These are phyloP conservation scores for Quercus dentata DNA, from an alignment of 306 rosid species.

Conservation along the genomic window DNA sequence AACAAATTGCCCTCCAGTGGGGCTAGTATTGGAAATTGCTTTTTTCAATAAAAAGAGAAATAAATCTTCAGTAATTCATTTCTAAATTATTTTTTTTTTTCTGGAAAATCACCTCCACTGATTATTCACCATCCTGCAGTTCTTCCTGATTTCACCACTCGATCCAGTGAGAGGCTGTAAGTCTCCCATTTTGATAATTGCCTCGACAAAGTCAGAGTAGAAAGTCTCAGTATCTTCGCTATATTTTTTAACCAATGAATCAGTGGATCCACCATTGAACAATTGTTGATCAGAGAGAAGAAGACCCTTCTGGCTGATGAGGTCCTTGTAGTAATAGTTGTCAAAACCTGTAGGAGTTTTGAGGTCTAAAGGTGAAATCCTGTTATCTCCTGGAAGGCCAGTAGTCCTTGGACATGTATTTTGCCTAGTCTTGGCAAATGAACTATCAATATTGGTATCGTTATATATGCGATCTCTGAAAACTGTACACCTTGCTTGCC, in stretches of 20 bases:
- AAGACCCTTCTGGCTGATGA: conserved; percentile 52
- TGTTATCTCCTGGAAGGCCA: conserved; percentile 54
- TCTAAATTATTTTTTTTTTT: no score
- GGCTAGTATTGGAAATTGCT: no score
- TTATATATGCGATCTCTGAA: conserved; percentile 54
- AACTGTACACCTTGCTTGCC: conserved; percentile 52
- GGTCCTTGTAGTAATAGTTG: conserved; percentile 58
- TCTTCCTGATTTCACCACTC: conserved; percentile 64
- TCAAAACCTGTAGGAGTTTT: conserved; percentile 52
- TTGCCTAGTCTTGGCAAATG: conserved; percentile 50
- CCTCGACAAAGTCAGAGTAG: conserved; percentile 44
- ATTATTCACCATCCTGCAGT: conserved; percentile 44
- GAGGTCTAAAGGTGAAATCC: conserved; percentile 45
- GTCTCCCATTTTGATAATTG: conserved; percentile 80
- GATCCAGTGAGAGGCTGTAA: conserved; percentile 62
- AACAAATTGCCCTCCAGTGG: no score
- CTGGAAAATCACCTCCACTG: background rate
- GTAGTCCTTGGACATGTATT: conserved; percentile 35
- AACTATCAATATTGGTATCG: conserved; percentile 44
- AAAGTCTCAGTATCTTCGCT: conserved; percentile 31
- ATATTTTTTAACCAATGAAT: conserved; percentile 54
- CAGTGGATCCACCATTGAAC: conserved; percentile 64
- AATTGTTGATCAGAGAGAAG: conserved; percentile 69
- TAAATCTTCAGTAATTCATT: no score
- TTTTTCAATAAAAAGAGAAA: background rate